Evolutionary conservation across 345 rosid species (phyloP).

Genomic region (Melaleuca alternifolia): DNA sequence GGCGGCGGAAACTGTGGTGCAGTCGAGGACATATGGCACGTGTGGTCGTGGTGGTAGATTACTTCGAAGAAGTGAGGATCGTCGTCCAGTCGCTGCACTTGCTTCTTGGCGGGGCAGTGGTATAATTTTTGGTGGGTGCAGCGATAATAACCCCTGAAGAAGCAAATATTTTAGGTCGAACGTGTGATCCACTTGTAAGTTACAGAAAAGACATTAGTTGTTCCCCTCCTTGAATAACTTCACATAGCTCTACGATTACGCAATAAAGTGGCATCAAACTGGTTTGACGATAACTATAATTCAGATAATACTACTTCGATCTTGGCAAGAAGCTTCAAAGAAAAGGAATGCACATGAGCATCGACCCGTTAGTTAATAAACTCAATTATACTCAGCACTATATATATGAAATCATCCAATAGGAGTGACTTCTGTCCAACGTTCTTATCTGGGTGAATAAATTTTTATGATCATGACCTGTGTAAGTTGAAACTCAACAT

Average conservation of each 20-base stretch:
- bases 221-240: neutral
- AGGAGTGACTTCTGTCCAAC: neutral
- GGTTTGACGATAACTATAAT: neutral
- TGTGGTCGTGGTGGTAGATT: constrained; percentile 54
- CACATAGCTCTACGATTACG: neutral
- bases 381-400: neutral
- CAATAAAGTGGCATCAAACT: neutral
- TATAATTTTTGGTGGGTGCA: constrained; percentile 82
- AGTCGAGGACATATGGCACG: constrained; percentile 56
- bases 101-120: constrained; percentile 80
- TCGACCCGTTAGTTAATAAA: neutral
- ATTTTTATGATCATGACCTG: neutral
- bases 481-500: neutral
- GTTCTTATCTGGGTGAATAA: neutral
- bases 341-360: neutral
- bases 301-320: neutral
- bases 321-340: neutral
- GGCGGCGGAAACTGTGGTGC: constrained; percentile 25
- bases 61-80: constrained; percentile 54
- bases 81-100: constrained; percentile 58
- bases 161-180: neutral
- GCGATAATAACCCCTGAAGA: constrained; percentile 64
- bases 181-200: neutral
- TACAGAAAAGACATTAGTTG: neutral
- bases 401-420: neutral